Percentiles rank a stretch among this genome's conserved stretches.
phyloP scores from a whole-genome alignment of 345 rosid species.

The Arabidopsis suecica region DNA sequence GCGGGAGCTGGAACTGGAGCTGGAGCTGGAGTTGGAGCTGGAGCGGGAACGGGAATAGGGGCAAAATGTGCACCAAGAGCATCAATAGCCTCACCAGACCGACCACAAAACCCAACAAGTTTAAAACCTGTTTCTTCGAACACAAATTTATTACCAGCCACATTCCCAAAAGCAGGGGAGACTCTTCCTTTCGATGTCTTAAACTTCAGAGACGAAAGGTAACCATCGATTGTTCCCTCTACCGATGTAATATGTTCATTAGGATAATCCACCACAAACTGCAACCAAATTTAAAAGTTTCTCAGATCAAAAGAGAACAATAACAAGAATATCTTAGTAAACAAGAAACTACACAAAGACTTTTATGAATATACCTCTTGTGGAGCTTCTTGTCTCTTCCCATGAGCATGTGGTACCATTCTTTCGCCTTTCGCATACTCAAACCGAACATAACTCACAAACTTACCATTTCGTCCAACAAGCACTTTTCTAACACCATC shows the following conservation, averaged over 20 bases:
- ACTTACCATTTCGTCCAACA: conserved; percentile 29
- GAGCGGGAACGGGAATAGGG: neutral
- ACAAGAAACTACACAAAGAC: neutral
- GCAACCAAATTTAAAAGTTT: neutral
- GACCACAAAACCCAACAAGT: conserved; percentile 43
- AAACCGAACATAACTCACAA: conserved; percentile 27
- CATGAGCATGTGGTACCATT: conserved; percentile 38
- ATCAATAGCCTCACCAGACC: conserved; percentile 24
- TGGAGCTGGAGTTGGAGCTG: too few species aligned
- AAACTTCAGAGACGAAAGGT: conserved; percentile 29
- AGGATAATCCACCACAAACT: conserved; percentile 43
- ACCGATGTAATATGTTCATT: conserved; percentile 37
- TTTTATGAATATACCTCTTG: conserved; percentile 24
- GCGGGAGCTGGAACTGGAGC: neutral
- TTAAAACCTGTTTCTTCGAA: conserved; percentile 27
- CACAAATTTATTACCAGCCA: conserved; percentile 37
- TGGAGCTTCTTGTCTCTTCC: conserved; percentile 16
- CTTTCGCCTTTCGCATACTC: conserved; percentile 41
- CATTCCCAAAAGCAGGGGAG: conserved; percentile 36
- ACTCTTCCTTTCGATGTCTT: conserved; percentile 41
- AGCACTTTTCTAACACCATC: conserved; percentile 35
- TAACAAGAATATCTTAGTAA: neutral
- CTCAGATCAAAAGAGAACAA: neutral
- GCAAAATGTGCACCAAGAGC: conserved; percentile 36
- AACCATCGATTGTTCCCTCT: conserved; percentile 38